Base-by-base conservation (phyloP, 306 rosid species). In the Senna siamea region DNA sequence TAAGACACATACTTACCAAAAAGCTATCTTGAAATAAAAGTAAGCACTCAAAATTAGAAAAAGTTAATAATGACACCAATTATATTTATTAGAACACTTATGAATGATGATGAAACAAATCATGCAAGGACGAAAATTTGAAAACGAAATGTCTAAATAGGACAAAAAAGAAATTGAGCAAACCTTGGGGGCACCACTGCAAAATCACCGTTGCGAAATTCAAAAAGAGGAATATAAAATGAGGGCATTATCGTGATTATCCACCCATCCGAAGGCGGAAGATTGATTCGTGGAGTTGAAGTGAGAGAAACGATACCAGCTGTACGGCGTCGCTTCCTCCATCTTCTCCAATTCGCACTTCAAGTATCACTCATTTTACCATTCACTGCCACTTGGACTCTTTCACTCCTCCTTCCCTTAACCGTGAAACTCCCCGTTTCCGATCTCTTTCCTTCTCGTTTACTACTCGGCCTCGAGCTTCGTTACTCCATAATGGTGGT, bases 201-300 rank as follows among this genome's bases (percentile, higher is more conserved):
- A 80, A 75, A 67, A 66, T 66, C 76, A 18, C 11, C 26, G 11
- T 61, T 75, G 38, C 73, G 13, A 80, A 84, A 51, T 73, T 80
- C 77, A 73, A 86, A 82, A 75, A 53, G 46, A 32, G 12, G 3
- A 72, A 44, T 6, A 67, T 1, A 23, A 51, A 44, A 50, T n/a
- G 44, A 74, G 94, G 88, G 86, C 44, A 87, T 66, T 75, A 81
- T 82, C 74, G 96, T 82, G 85, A 88, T 90, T 79, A 88, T 81
- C 18, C 43, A 37, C 55, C 85, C 72, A 85, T 37, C 84, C 38
- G 72, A 71, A 67, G 47, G 73, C 72, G 17, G 79, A 69, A 69
- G 80, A 84, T 74, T 82, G 85, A 74, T 88, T 75, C 90, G 94
- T 87, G 81, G 81, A 35, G 85, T 93, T 87, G 40, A 85, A 93